phyloP scores from a whole-genome alignment of 805 yeast genomes.

The Wickerhamiella brachini region DNA sequence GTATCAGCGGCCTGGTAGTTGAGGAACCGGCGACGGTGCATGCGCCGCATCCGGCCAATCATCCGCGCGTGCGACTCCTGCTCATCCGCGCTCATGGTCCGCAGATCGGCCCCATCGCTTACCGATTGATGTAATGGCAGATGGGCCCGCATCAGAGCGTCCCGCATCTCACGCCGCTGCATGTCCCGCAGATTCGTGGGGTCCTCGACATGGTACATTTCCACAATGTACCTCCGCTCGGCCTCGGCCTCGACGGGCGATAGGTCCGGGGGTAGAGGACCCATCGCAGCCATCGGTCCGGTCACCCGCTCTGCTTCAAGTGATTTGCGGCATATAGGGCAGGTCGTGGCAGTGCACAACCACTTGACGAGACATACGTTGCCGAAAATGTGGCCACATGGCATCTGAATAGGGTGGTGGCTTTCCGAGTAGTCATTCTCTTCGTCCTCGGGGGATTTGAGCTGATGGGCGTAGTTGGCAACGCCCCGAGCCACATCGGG shows the following conservation, averaged over 20 bases:
- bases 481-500: too few relatives aligned
- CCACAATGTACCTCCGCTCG: not conserved
- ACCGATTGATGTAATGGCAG: not conserved
- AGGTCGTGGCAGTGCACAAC: constrained; percentile 58
- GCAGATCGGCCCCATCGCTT: not conserved
- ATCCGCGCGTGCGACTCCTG: not conserved
- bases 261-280: not conserved
- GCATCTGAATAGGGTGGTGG: constrained; percentile 47
- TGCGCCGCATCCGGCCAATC: not conserved
- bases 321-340: constrained; percentile 72
- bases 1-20: too few relatives aligned
- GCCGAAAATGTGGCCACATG: constrained; percentile 84
- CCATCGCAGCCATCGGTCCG: not conserved
- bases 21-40: not conserved
- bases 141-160: not conserved
- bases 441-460: not conserved
- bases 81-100: not conserved
- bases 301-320: constrained; percentile 26
- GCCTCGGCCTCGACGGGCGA: not conserved
- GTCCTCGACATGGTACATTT: not conserved
- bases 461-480: too few relatives aligned
- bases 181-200: not conserved
- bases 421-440: constrained; percentile 1
- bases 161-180: not conserved
- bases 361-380: constrained; percentile 72